These are phyloP conservation scores for Achlya hypogyna DNA, from an alignment of 352 stramenopile species.

Conservation along the genomic window DNA sequence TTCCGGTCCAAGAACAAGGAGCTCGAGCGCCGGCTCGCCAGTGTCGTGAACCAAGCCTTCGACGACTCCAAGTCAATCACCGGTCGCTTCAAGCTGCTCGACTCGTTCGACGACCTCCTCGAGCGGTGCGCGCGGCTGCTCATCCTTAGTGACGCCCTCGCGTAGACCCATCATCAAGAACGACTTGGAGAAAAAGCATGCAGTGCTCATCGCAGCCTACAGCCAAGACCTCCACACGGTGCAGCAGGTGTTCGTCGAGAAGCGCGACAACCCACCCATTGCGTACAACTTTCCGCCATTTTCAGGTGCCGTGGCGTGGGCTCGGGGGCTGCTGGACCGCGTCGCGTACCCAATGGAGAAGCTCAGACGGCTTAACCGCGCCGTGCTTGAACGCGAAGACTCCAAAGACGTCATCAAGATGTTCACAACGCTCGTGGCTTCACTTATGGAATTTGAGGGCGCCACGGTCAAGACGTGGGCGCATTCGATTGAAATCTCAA, in stretches of 20 bases:
- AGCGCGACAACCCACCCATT: conserved; percentile 76
- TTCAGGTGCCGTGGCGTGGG: conserved; percentile 87
- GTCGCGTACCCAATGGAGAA: conserved; percentile 88
- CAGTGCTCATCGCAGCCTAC: conserved; percentile 66
- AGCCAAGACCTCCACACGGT: conserved; percentile 71
- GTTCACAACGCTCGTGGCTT: conserved; percentile 82
- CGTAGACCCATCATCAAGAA: conserved; percentile 68
- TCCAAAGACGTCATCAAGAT: conserved; percentile 84
- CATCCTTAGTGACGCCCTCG: conserved; percentile 22
- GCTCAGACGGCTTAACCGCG: conserved; percentile 60
- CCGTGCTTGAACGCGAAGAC: conserved; percentile 84
- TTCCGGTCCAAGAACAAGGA: conserved; percentile 86
- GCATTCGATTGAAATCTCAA: conserved; percentile 67
- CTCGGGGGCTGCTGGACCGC: conserved; percentile 69
- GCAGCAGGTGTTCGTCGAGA: conserved; percentile 86
- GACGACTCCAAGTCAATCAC: conserved; percentile 86
- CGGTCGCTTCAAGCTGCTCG: conserved; percentile 84
- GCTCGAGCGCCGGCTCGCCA: conserved; percentile 76
- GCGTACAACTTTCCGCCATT: conserved; percentile 84
- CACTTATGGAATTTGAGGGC: conserved; percentile 75
- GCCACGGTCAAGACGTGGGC: conserved; percentile 76
- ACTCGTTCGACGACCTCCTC: conserved; percentile 86
- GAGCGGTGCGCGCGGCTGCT: conserved; percentile 27
- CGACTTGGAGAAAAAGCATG: conserved; percentile 84
- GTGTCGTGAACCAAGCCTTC: conserved; percentile 87